phyloP scores from a whole-genome alignment of 2,329 filamentous ascomycete species.

The Pyrenochaeta sp. region DNA sequence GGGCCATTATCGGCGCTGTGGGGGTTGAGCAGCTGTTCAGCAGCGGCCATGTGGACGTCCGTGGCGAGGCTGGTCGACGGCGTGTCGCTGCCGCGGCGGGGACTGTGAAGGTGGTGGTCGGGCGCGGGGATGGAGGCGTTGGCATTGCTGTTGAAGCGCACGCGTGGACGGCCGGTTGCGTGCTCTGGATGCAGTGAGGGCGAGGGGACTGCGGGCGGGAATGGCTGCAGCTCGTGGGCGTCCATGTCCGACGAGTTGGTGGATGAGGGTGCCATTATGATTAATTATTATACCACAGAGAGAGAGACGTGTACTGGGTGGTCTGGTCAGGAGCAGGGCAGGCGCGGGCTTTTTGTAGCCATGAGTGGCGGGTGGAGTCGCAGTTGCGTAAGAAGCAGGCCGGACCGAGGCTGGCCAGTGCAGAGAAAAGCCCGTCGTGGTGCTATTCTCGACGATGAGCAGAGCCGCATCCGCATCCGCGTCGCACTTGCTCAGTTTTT shows the following conservation, averaged over 20 bases:
- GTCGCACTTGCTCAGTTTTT: no score
- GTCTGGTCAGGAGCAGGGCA: no score
- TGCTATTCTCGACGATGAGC: no score
- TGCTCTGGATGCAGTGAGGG: constrained; percentile 19
- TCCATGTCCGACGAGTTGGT: constrained; percentile 20
- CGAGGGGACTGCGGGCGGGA: constrained; percentile 8
- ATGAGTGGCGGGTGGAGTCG: no score
- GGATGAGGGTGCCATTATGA: constrained; percentile 24
- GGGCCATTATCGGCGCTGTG: constrained; percentile 16
- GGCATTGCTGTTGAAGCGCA: constrained; percentile 39
- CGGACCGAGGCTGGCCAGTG: no score
- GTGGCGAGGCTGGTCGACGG: constrained; percentile 14
- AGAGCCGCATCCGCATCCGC: no score
- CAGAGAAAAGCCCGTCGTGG: no score
- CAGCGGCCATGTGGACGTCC: constrained; percentile 27
- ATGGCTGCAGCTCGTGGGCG: constrained; percentile 13
- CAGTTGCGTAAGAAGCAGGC: no score
- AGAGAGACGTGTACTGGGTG: no score
- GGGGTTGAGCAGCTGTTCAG: constrained; percentile 29
- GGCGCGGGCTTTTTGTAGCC: no score
- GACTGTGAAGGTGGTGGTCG: constrained; percentile 14
- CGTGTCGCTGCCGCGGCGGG: constrained; percentile 20
- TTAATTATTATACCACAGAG: no score
- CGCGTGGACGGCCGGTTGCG: constrained; percentile 21
- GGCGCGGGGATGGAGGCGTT: constrained; percentile 27